Conservation (phyloP, 1,139 yeast genomes). For the Zhuliangozyma blackwelliae region DNA sequence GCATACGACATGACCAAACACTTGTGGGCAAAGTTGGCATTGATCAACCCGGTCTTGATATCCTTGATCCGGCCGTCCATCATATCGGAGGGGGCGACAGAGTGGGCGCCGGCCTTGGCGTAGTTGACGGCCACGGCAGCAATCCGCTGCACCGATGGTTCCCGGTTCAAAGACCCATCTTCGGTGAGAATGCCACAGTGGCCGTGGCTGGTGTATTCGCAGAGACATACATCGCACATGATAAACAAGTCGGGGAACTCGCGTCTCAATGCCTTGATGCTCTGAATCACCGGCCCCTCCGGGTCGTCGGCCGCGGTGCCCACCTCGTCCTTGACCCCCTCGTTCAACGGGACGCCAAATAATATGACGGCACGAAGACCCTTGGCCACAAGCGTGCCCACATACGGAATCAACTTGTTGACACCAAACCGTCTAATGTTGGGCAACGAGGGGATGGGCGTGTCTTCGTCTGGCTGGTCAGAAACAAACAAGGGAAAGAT, state of each 20-base stretch:
- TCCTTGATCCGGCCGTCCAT: conserved; percentile 92
- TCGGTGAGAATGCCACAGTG: conserved; percentile 90
- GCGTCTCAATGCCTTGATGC: conserved; percentile 59
- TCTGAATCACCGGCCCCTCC: conserved; percentile 85
- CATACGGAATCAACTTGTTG: conserved; percentile 71
- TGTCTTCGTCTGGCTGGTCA: conserved; percentile 79
- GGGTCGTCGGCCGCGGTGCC: conserved; percentile 97
- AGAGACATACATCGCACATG: conserved; percentile 92
- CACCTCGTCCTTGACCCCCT: conserved; percentile 67
- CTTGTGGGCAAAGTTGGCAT: conserved; percentile 82
- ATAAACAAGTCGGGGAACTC: conserved; percentile 80
- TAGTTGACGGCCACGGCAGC: conserved; percentile 95
- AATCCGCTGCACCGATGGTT: conserved; percentile 69
- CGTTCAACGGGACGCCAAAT: conserved; percentile 84
- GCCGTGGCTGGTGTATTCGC: conserved; percentile 96
- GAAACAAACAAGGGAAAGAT: conserved; percentile 88
- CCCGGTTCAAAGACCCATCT: conserved; percentile 82
- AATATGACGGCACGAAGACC: conserved; percentile 84
- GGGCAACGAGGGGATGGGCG: conserved; percentile 71
- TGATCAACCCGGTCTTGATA: conserved; percentile 79
- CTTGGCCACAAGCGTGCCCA: conserved; percentile 63
- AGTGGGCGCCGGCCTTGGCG: conserved; percentile 92
- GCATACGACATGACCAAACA: conserved; percentile 90
- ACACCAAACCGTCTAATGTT: conserved; percentile 85
- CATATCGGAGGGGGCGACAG: conserved; percentile 98